Conservation (phyloP, 73 alveolate species). For the Breviolum minutum region DNA sequence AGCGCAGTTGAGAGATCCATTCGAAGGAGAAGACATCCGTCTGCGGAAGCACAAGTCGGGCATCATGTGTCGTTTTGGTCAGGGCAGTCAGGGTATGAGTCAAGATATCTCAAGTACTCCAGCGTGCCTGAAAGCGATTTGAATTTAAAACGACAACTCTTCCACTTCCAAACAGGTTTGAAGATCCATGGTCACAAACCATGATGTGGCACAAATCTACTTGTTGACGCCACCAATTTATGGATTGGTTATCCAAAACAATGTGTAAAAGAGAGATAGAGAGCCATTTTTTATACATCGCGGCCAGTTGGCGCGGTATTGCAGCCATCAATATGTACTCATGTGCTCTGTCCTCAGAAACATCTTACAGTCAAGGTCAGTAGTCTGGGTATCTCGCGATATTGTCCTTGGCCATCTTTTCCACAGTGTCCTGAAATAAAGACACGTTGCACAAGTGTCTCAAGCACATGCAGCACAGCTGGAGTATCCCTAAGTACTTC, state of each 20-base stretch:
- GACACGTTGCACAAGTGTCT: background rate
- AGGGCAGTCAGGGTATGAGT: background rate
- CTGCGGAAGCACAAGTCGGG: background rate
- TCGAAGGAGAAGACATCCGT: slow-evolving; percentile 98
- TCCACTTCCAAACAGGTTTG: no score
- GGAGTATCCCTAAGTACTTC: background rate
- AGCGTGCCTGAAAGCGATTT: background rate
- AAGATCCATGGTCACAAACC: no score
- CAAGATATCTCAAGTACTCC: background rate
- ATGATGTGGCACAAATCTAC: no score
- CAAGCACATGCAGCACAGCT: no score
- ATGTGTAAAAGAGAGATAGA: no score
- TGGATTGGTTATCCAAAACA: no score
- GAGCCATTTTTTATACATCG: no score
- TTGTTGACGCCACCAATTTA: no score
- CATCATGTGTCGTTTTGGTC: background rate
- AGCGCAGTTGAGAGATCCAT: slow-evolving; percentile 99
- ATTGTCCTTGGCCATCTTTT: slow-evolving; percentile 86
- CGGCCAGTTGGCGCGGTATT: no score
- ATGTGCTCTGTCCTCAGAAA: no score
- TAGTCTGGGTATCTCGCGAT: slow-evolving; percentile 10
- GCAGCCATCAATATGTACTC: no score
- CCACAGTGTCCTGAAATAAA: slow-evolving; percentile 79
- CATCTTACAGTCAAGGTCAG: no score
- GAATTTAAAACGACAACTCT: background rate